Conservation (phyloP, 2,329 filamentous ascomycete genomes). For the Aschersonia sp. region DNA sequence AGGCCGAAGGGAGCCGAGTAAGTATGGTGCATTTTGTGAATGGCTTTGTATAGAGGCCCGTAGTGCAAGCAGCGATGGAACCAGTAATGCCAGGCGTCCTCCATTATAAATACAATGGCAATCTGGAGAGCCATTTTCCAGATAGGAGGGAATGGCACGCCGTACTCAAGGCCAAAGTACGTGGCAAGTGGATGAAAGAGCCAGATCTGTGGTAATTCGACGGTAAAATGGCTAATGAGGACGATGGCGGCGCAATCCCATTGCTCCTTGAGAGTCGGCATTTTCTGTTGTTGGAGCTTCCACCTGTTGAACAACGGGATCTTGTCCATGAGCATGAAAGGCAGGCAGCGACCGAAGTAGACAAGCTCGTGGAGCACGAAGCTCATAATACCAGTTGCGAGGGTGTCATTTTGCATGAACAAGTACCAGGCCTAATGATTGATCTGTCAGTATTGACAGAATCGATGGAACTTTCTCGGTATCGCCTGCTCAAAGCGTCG, state of each 20-base stretch:
- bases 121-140: constrained; percentile 88
- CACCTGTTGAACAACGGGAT: constrained; percentile 83
- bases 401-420: constrained; percentile 93
- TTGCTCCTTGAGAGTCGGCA: constrained; percentile 86
- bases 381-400: constrained; percentile 95
- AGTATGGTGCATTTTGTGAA: constrained; percentile 98
- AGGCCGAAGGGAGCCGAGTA: constrained; percentile 96
- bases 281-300: constrained; percentile 85
- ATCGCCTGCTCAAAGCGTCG: neutral
- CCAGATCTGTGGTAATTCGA: constrained; percentile 97
- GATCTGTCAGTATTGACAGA: neutral
- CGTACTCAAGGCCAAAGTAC: constrained; percentile 77
- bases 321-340: constrained; percentile 84
- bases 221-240: constrained; percentile 89
- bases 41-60: constrained; percentile 85
- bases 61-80: constrained; percentile 86
- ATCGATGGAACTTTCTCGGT: too few relatives aligned
- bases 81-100: constrained; percentile 99
- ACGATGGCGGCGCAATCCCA: constrained; percentile 90
- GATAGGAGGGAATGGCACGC: constrained; percentile 74
- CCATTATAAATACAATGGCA: constrained; percentile 83
- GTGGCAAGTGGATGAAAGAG: constrained; percentile 95
- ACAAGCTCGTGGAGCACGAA: constrained; percentile 89
- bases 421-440: constrained; percentile 65
- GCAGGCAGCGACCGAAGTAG: constrained; percentile 84